Evolutionary conservation across 768 basidiomycete genomes (phyloP).

Genomic region (Lactifluus echinatus): DNA sequence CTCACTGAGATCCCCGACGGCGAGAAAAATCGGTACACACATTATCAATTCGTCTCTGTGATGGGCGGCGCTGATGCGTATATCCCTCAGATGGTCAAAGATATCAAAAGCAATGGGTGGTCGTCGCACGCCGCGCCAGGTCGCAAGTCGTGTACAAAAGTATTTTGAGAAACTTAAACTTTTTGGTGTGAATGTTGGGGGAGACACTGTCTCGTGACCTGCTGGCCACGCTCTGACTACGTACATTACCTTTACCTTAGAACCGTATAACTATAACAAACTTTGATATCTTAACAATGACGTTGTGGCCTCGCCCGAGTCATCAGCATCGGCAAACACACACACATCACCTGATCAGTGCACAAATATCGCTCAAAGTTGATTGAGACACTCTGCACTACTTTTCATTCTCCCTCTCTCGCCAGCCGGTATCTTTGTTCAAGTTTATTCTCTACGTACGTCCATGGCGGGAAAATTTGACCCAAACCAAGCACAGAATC

Average conservation of each 20-base stretch:
- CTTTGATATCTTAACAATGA: not conserved
- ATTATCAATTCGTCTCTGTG: not conserved
- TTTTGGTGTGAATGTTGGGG: conserved; percentile 48
- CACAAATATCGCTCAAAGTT: not conserved
- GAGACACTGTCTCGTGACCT: not conserved
- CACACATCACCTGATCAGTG: conserved; percentile 7
- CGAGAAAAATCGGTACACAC: conserved; percentile 61
- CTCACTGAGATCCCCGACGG: conserved; percentile 70
- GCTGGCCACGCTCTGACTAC: not conserved
- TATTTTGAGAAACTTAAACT: conserved; percentile 79
- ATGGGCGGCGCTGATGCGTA: conserved; percentile 5
- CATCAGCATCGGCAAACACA: too few species aligned
- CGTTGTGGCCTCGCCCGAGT: not conserved
- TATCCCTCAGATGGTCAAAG: conserved; percentile 57
- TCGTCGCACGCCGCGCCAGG: conserved; percentile 67
- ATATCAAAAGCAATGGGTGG: conserved; percentile 80
- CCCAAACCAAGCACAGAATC: conserved; percentile 87
- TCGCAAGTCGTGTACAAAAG: conserved; percentile 84
- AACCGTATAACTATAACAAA: too few species aligned
- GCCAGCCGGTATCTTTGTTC: not conserved
- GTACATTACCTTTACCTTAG: too few species aligned
- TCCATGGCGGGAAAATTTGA: conserved; percentile 47
- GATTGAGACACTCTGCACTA: not conserved
- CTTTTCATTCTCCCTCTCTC: not conserved
- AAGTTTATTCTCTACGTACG: not conserved